A percentile compares a stretch with the other conserved stretches of the same genome.
phyloP scores from a whole-genome alignment of 2,329 filamentous ascomycete species.

The Hypomyces rosellus region DNA sequence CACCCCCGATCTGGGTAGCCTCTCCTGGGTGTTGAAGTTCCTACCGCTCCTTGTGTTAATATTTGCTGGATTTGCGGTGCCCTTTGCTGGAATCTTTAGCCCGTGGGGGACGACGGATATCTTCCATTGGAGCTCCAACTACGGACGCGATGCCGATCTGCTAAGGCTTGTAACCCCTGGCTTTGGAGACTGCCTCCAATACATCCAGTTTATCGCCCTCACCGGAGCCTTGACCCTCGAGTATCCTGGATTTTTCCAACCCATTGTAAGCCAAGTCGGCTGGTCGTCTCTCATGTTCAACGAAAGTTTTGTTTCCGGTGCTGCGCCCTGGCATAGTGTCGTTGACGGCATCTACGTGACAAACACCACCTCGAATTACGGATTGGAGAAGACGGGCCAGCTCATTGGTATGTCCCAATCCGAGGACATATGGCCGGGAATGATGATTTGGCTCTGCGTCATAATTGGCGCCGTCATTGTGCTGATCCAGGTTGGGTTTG shows the following conservation, averaged over 20 bases:
- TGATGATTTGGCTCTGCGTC: constrained; percentile 83
- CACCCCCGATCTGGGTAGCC: constrained; percentile 71
- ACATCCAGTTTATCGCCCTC: constrained; percentile 86
- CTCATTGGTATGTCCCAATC: constrained; percentile 71
- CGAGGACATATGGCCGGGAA: constrained; percentile 85
- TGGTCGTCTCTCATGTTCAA: constrained; percentile 96
- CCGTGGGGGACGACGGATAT: constrained; percentile 89
- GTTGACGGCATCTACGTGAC: constrained; percentile 82
- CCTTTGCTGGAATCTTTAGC: constrained; percentile 79
- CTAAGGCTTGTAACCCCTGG: constrained; percentile 89
- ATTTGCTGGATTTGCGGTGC: constrained; percentile 73
- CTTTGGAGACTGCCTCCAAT: constrained; percentile 93
- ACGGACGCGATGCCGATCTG: constrained; percentile 86
- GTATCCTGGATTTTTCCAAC: constrained; percentile 93
- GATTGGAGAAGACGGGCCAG: constrained; percentile 72
- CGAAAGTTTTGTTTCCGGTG: constrained; percentile 71
- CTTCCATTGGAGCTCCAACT: constrained; percentile 97
- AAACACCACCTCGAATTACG: constrained; percentile 75
- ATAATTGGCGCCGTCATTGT: constrained; percentile 63
- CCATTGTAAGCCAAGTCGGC: constrained; percentile 75
- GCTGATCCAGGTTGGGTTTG: constrained; percentile 71
- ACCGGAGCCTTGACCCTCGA: constrained; percentile 81
- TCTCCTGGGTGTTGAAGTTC: constrained; percentile 66
- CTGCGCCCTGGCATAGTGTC: constrained; percentile 58
- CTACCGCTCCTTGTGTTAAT: constrained; percentile 73